Percentiles rank a stretch among this genome's conserved stretches.
phyloP scores from a whole-genome alignment of 2,329 filamentous ascomycete species.

The Ophiostoma quercus region DNA sequence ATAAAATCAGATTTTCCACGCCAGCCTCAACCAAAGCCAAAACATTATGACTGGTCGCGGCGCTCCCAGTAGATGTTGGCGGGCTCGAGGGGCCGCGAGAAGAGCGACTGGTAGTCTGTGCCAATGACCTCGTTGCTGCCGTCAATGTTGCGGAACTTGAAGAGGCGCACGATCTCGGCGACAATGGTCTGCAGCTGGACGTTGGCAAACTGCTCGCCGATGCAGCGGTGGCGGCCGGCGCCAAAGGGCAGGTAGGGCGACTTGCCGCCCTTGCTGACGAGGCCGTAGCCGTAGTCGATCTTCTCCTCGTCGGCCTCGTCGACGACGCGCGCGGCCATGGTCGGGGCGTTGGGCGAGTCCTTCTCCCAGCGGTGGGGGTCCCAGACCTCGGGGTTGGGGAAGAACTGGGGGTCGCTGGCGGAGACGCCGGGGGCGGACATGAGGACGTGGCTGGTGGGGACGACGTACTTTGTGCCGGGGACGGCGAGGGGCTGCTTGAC shows the following conservation, averaged over 20 bases:
- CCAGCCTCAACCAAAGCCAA: background rate
- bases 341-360: slow-evolving; percentile 52
- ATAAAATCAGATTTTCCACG: background rate
- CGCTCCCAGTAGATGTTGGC: slow-evolving; percentile 72
- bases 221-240: slow-evolving; percentile 86
- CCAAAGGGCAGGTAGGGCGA: slow-evolving; percentile 94
- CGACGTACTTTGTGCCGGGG: slow-evolving; percentile 73
- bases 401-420: slow-evolving; percentile 64
- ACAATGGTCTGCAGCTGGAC: slow-evolving; percentile 83
- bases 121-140: slow-evolving; percentile 64
- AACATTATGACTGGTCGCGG: slow-evolving; percentile 42
- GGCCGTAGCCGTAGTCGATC: slow-evolving; percentile 88
- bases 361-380: slow-evolving; percentile 87
- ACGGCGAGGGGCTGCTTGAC: slow-evolving; percentile 85
- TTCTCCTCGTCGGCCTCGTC: slow-evolving; percentile 62
- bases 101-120: slow-evolving; percentile 65
- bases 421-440: slow-evolving; percentile 82
- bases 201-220: slow-evolving; percentile 95
- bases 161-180: slow-evolving; percentile 67
- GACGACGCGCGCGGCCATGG: slow-evolving; percentile 35
- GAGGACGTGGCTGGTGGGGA: slow-evolving; percentile 75
- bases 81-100: slow-evolving; percentile 67
- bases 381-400: slow-evolving; percentile 78
- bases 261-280: slow-evolving; percentile 83
- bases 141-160: slow-evolving; percentile 73